Conservation (phyloP, 306 rosid genomes). For the Cicer bijugum region DNA sequence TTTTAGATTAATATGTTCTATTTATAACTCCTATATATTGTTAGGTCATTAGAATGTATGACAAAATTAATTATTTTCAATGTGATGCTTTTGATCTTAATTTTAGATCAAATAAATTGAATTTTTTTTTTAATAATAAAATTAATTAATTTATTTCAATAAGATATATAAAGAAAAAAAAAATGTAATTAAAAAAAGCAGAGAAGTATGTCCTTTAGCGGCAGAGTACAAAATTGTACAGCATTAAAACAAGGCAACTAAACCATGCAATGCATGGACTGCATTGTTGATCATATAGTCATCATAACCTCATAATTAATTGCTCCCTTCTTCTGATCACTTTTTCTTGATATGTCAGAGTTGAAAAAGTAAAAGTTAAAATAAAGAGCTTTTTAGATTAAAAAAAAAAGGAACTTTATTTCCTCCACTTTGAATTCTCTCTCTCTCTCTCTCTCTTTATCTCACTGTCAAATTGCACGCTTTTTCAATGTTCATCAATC, state of each 20-base stretch:
- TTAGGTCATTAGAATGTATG: too few species aligned
- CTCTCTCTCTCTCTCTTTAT: conserved; percentile 20
- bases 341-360: conserved; percentile 52
- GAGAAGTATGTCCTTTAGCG: conserved; percentile 12
- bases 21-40: too few species aligned
- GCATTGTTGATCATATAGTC: conserved; percentile 49
- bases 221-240: conserved; percentile 41
- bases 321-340: conserved; percentile 40
- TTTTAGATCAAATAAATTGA: too few species aligned
- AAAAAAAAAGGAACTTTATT: background rate
- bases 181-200: background rate
- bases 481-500: conserved; percentile 63
- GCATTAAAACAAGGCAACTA: conserved; percentile 47
- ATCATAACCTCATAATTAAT: conserved; percentile 58
- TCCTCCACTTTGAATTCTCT: conserved; percentile 18
- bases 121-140: too few species aligned
- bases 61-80: too few species aligned
- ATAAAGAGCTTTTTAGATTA: background rate
- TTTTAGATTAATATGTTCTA: too few species aligned
- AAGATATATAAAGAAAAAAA: background rate
- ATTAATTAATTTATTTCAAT: too few species aligned
- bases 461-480: conserved; percentile 47
- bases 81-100: too few species aligned
- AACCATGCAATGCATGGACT: conserved; percentile 54
- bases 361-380: conserved; percentile 46